Base-by-base conservation (phyloP, 2,329 filamentous ascomycete species). In the Fusarium brevicatenulatum region DNA sequence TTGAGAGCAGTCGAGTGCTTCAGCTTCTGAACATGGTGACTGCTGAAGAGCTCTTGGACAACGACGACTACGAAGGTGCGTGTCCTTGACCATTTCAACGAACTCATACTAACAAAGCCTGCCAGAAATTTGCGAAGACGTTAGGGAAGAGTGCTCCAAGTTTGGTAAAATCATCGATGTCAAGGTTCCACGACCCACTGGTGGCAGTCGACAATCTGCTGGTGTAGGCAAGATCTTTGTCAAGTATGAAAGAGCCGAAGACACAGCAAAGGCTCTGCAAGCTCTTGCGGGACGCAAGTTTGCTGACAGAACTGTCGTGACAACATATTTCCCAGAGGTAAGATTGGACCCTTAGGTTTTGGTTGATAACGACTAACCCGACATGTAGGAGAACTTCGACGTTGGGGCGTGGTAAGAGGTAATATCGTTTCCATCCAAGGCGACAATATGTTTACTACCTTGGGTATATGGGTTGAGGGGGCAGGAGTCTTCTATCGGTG, bases 21-120 rank as follows among this genome's bases (percentile, higher is more conserved):
- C 95, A 97, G 83, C 86, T 99, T 70, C 89, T 99, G 79, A 99
- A 99, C 85, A 99, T 99, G 96, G 95, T 99, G 40, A 99, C 96
- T 0, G 88, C 95, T 0, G 96, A 99, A 77, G 96, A 99, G 83
- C 86, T 99, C 30, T 91, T 98, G 83, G 95, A 98, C 80, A 91
- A 91, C 57, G 95, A 98, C 40, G 96, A 99, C 79, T 98, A 98
- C 79, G 93, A 98, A 83, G 95, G 95, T 95, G 87, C 79, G 86
- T 77, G 23, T 44, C 19, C 37, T 19, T 25, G 21, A 13, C 12
- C 23, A 11, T 12, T 21, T 5, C 21, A 23, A 23, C 7, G 47
- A 44, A 23, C 50, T 7, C 10, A 36, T 60, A 61, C 85, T 88
- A 82, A 87, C 73, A 5, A 9, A 11, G 6, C 5, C 18, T 25